Evolutionary conservation across 345 rosid species (phyloP).

Genomic region (Hibiscus trionum): DNA sequence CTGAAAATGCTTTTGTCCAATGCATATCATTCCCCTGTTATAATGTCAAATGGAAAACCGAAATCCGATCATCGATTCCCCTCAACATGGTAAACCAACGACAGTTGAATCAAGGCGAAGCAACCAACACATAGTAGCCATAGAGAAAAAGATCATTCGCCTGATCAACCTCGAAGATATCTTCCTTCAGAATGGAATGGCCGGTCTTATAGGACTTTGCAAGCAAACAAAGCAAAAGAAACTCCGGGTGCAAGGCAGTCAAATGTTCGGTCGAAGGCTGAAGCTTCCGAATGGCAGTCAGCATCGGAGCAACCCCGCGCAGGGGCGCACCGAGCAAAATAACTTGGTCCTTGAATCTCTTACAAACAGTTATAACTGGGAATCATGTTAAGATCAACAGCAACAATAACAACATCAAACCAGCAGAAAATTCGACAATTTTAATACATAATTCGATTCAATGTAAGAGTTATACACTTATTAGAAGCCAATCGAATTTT

Average conservation of each 20-base stretch:
- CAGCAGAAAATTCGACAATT: not conserved
- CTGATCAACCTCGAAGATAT: constrained; percentile 75
- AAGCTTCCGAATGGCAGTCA: constrained; percentile 58
- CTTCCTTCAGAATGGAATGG: constrained; percentile 67
- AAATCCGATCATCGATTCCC: constrained; percentile 5
- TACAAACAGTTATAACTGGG: constrained; percentile 62
- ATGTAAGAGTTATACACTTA: constrained; percentile 43
- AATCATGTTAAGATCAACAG: constrained; percentile 7
- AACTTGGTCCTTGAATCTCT: constrained; percentile 69
- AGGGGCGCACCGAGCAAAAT: constrained; percentile 47
- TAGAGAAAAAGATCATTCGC: constrained; percentile 84
- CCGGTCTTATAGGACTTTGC: constrained; percentile 73
- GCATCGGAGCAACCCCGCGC: constrained; percentile 65
- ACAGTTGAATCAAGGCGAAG: constrained; percentile 5
- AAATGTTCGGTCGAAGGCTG: constrained; percentile 62
- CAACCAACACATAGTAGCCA: constrained; percentile 77
- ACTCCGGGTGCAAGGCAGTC: constrained; percentile 84
- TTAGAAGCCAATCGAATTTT: constrained; percentile 46
- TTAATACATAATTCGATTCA: not conserved
- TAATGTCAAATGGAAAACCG: constrained; percentile 10
- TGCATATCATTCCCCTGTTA: constrained; percentile 90
- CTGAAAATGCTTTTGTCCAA: constrained; percentile 65
- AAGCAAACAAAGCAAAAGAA: constrained; percentile 75
- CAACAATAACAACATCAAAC: not conserved
- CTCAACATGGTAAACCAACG: not conserved